A percentile compares a stretch with the other conserved stretches of the same genome.
Conservation (phyloP, 2,329 filamentous ascomycete genomes). For the Keithomyces neogunnii region DNA sequence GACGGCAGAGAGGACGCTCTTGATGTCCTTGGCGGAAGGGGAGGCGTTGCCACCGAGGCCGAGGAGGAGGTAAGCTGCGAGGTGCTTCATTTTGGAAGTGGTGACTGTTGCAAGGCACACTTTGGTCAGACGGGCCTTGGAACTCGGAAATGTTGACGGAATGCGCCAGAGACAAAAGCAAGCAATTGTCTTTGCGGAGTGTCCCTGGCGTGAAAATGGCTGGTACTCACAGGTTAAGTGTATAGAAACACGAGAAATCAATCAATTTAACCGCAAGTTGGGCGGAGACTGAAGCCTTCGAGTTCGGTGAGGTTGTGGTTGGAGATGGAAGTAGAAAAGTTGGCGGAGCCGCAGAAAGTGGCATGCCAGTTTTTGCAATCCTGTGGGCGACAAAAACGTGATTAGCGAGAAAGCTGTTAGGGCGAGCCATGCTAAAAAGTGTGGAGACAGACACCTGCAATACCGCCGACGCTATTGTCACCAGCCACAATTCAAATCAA, state of each 20-base stretch:
- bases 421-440: slow-evolving; percentile 9
- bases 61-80: slow-evolving; percentile 98
- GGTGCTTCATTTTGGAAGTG: slow-evolving; percentile 89
- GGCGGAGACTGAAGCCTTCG: slow-evolving; percentile 99
- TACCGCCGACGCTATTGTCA: not conserved
- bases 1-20: slow-evolving; percentile 81
- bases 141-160: not conserved
- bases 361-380: slow-evolving; percentile 19
- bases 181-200: not conserved
- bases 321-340: slow-evolving; percentile 17
- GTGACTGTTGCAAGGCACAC: slow-evolving; percentile 21
- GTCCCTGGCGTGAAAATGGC: not conserved
- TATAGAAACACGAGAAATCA: slow-evolving; percentile 80
- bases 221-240: slow-evolving; percentile 25
- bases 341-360: slow-evolving; percentile 14
- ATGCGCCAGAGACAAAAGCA: not conserved
- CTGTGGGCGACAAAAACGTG: slow-evolving; percentile 24
- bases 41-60: slow-evolving; percentile 84
- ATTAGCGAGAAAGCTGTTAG: slow-evolving; percentile 19
- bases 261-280: slow-evolving; percentile 99
- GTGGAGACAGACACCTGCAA: not conserved
- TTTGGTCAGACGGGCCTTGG: slow-evolving; percentile 14
- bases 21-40: slow-evolving; percentile 80
- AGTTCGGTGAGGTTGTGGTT: slow-evolving; percentile 54
- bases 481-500: not conserved